These are phyloP conservation scores for Tolypocladium ovalisporum DNA, from an alignment of 2,329 filamentous ascomycete species.

Conservation along the genomic window DNA sequence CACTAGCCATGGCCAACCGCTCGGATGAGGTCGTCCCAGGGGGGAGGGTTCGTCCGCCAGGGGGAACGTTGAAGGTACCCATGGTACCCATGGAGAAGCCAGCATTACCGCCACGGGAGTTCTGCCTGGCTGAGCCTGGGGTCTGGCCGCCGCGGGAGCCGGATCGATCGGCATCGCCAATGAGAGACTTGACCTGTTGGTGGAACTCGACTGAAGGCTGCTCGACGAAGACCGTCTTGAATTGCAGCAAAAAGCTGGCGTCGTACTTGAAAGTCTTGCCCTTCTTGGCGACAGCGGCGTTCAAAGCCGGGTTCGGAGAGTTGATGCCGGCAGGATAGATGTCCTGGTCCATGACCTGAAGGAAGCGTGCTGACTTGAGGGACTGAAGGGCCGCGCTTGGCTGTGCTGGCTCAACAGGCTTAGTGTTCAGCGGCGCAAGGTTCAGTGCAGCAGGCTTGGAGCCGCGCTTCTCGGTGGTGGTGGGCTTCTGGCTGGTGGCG, in stretches of 20 bases:
- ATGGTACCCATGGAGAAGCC: conserved; percentile 64
- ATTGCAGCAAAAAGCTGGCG: conserved; percentile 88
- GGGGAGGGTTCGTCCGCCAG: conserved; percentile 50
- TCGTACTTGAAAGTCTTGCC: conserved; percentile 86
- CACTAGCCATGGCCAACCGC: conserved; percentile 57
- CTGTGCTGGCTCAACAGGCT: conserved; percentile 79
- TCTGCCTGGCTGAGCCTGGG: conserved; percentile 37
- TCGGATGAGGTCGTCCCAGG: conserved; percentile 68
- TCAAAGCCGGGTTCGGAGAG: conserved; percentile 87
- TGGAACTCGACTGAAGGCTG: conserved; percentile 94
- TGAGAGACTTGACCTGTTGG: conserved; percentile 72
- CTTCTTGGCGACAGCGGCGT: conserved; percentile 68
- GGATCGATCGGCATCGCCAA: conserved; percentile 66
- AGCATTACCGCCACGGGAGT: conserved; percentile 39
- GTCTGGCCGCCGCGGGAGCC: conserved; percentile 43
- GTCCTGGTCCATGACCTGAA: conserved; percentile 67
- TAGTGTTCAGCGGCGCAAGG: conserved; percentile 69
- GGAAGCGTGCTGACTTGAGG: conserved; percentile 81
- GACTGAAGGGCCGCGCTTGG: conserved; percentile 90
- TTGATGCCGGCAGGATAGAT: conserved; percentile 75
- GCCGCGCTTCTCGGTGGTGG: conserved; percentile 47
- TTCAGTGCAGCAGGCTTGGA: conserved; percentile 82
- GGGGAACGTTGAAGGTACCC: conserved; percentile 53
- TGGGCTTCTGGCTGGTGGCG: conserved; percentile 37
- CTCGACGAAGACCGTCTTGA: conserved; percentile 92